Base-by-base conservation (phyloP, 306 rosid species). In the Canavalia ensiformis region DNA sequence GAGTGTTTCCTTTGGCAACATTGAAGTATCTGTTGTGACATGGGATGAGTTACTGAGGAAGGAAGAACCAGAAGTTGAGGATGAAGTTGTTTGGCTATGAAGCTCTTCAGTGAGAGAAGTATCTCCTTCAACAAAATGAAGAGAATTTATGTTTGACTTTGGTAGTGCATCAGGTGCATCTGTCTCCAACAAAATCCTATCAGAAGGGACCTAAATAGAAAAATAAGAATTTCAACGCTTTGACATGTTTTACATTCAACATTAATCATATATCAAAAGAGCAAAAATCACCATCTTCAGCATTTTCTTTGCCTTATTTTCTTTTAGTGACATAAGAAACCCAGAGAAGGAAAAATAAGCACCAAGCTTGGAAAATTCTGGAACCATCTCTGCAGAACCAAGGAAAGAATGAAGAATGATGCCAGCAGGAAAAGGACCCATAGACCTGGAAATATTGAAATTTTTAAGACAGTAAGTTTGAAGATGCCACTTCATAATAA, bases 151-250 rank as follows among this genome's bases (percentile, higher is more conserved):
- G 67, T 77, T 83, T 37, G 88, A 85, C 77, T 60, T 86, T 9
- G 94, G 98, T 13, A 90, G 89, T 7, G 93, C 99, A 83, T 95
- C 96, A 10, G 99, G 98, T n/a, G 98, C 99, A 86, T 95, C 99
- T 0, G 97, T 90, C 93, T 95, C 98, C 89, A 95, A 75, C 85
- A 95, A 83, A 82, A 95, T 88, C 85, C 96, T 87, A 68, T 91
- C 93, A 49, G 86, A 78, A 31, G 99, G 84, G 68, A 95, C 97
- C 96, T 92, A 86, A 33, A 81, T 68, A 49, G 62, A 78, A 82
- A 78, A 63, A 72, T 45, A 52, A 76, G 69, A 83, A 51, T 37
- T 54, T 78, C 74, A 66, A 4, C 55, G 74, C 72, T 79, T 58
- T 50, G 58, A 56, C 44, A 25, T 30, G 60, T 12, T 57, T 10